Base-by-base conservation (phyloP, 73 alveolate species). In the Paramecium caudatum region DNA sequence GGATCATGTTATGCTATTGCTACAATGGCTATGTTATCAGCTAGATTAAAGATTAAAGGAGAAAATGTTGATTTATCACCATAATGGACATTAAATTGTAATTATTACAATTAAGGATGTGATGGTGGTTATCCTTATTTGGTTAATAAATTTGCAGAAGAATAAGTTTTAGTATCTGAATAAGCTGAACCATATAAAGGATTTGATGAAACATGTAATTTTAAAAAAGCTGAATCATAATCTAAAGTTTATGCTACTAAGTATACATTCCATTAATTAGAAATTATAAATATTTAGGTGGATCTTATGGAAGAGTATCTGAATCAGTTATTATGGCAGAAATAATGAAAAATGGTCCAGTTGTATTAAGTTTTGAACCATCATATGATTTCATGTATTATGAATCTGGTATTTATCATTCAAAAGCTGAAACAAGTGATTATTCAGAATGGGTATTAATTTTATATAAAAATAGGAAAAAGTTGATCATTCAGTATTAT, bases 1-100 rank as follows among this genome's bases (percentile, higher is more conserved):
- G 93, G 93, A 23, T 62, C 90, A 17, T 86, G 93, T 36, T 86
- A 86, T 86, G 93, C 93, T 15, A 55, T 86, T 37, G 93, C 93
- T 1, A 86, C 93, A 23, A 86, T 49, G 82, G 27, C 68, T 15
- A 86, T 86, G 93, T 61, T 86, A 17, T 86, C 93, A 62, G 82
- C 93, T 19, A 70, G 93, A 62, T 86, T 86, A 63, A 62, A 78
- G 55, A 86, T 86, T 7, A 3, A 86, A 63, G 93, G 93, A 4
- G 93, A 86, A n/a, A 62, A 36, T 63, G 84, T 78, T 39, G 47
- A 86, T 62, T 46, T 86, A 15, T 86, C 93, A 0, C 93, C 93
- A 5, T 63, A 86, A 63, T 78, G 84, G 90, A 41, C 93, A 16
- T 39, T 86, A n/a, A 47, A 70, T 61, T 86, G 93, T 15, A 86